phyloP scores from a whole-genome alignment of 139 green algal species.

The Choricystis sp. region DNA sequence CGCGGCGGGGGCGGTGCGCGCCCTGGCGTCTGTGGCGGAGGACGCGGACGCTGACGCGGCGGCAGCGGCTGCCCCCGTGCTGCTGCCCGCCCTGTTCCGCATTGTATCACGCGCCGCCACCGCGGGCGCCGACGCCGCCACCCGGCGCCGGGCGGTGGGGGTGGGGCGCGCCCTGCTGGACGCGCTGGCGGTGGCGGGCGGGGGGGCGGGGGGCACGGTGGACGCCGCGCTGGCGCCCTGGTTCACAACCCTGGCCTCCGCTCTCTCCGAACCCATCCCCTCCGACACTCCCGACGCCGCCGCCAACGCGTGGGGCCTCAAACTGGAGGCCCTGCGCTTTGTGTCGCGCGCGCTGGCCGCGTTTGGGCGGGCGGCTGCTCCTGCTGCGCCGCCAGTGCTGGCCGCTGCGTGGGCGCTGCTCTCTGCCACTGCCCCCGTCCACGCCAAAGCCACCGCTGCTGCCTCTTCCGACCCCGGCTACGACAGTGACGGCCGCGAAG shows the following conservation, averaged over 20 bases:
- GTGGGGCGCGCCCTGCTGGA: background rate
- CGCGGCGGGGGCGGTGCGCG: background rate
- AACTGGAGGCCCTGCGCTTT: background rate
- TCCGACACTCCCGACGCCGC: too few relatives aligned
- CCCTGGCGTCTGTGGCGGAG: background rate
- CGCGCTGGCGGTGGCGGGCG: background rate
- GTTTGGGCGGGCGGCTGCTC: background rate
- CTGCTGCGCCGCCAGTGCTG: background rate
- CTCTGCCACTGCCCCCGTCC: too few relatives aligned
- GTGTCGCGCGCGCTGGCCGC: too few relatives aligned
- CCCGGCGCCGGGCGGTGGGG: background rate
- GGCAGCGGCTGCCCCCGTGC: background rate
- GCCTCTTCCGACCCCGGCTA: too few relatives aligned
- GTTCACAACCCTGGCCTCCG: background rate
- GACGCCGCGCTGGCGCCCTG: background rate
- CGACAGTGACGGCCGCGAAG: too few relatives aligned
- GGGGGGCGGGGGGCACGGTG: background rate
- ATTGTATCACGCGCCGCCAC: background rate
- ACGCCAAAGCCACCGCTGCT: too few relatives aligned
- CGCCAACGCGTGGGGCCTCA: background rate
- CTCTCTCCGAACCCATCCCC: background rate
- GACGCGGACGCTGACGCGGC: background rate
- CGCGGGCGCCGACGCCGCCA: background rate
- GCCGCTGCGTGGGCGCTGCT: background rate
- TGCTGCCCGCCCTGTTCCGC: background rate